Conservation (phyloP, 1,284 basidiomycete species). For the Somion occarium region DNA sequence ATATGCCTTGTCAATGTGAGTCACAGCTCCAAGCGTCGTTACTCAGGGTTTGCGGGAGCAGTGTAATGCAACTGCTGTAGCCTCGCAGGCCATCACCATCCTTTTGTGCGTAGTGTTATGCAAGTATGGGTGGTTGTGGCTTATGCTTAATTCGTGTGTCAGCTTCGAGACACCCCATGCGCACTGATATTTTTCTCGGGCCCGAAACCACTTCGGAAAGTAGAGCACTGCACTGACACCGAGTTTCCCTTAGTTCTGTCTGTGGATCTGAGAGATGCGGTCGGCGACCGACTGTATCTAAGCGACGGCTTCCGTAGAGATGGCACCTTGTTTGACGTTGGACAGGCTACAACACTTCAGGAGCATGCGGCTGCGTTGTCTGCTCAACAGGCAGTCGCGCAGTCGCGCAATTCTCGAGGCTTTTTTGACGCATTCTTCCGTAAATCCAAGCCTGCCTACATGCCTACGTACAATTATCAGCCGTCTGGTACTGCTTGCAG, state of each 20-base stretch:
- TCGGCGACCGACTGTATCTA: conserved; percentile 88
- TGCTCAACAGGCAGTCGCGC: conserved; percentile 61
- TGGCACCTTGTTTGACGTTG: conserved; percentile 80
- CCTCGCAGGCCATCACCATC: too few relatives aligned
- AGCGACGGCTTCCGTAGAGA: conserved; percentile 84
- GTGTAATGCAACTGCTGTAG: too few relatives aligned
- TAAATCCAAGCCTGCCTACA: conserved; percentile 43
- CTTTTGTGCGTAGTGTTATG: too few relatives aligned
- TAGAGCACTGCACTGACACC: too few relatives aligned
- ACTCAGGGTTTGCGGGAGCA: too few relatives aligned
- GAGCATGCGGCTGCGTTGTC: conserved; percentile 63
- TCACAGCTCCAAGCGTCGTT: conserved; percentile 16
- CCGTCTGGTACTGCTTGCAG: conserved; percentile 72
- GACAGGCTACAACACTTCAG: conserved; percentile 75
- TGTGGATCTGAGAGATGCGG: conserved; percentile 87
- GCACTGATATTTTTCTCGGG: too few relatives aligned
- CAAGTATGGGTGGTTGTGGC: too few relatives aligned
- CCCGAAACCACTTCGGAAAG: too few relatives aligned
- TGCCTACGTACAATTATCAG: conserved; percentile 69
- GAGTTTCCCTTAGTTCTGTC: conserved; percentile 62
- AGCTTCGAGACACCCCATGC: too few relatives aligned
- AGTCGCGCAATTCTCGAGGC: conserved; percentile 68
- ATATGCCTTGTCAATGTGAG: conserved; percentile 90
- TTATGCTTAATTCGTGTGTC: too few relatives aligned
- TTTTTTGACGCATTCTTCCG: conserved; percentile 54